Percentiles rank a stretch among this genome's conserved stretches.
phyloP scores from a whole-genome alignment of 768 basidiomycete species.

The Lactifluus rugatus region DNA sequence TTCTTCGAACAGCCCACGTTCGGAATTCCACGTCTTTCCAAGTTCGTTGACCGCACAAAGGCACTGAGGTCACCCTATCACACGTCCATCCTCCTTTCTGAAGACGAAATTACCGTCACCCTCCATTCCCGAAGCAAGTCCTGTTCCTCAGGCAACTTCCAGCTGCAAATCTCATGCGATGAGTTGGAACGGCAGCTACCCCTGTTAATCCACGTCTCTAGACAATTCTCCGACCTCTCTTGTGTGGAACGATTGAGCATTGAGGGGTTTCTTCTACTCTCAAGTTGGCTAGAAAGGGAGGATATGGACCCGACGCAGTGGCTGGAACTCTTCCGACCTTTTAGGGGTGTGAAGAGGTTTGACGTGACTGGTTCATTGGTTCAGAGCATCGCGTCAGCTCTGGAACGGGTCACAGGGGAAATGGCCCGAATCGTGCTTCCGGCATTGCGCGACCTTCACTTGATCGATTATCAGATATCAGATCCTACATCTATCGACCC shows the following conservation, averaged over 20 bases:
- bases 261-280: background rate
- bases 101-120: background rate
- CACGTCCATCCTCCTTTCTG: background rate
- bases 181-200: background rate
- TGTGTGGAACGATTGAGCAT: background rate
- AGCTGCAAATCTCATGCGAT: background rate
- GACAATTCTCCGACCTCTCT: background rate
- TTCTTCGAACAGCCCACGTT: background rate
- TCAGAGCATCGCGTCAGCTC: background rate
- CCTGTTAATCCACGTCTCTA: background rate
- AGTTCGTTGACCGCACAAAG: background rate
- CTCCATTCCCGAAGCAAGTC: background rate
- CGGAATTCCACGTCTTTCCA: background rate
- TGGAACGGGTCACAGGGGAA: background rate
- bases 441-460: slow-evolving; percentile 4
- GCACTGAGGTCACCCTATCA: background rate
- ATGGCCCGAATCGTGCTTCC: slow-evolving; percentile 6
- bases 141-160: background rate
- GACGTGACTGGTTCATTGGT: background rate
- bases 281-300: background rate
- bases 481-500: slow-evolving; percentile 1
- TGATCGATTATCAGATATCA: background rate
- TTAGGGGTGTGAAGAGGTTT: background rate
- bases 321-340: background rate
- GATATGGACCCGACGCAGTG: background rate